A percentile compares a stretch with the other conserved stretches of the same genome.
These are phyloP conservation scores for Brassica cretica DNA, from an alignment of 345 rosid genomes.

Conservation along the genomic window DNA sequence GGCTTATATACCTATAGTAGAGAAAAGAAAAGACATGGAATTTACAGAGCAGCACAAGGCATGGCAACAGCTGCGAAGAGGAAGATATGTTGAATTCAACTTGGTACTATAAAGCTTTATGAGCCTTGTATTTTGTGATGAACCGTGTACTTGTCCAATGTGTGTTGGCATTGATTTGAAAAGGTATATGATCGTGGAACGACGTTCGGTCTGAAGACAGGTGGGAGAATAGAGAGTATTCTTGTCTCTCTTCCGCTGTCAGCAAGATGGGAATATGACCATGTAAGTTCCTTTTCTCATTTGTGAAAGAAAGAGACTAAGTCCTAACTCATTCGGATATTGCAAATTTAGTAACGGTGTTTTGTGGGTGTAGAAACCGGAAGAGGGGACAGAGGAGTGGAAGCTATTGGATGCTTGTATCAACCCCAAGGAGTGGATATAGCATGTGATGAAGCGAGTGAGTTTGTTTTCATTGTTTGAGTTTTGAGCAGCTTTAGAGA, in stretches of 20 bases:
- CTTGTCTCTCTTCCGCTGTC: constrained; percentile 92
- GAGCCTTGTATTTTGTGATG: background rate
- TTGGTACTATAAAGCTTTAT: constrained; percentile 46
- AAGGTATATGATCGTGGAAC: constrained; percentile 98
- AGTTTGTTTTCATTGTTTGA: constrained; percentile 19
- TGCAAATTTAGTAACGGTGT: constrained; percentile 16
- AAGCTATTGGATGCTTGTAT: constrained; percentile 94
- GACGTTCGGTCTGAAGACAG: constrained; percentile 95
- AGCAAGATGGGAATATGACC: constrained; percentile 98
- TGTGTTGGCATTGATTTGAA: constrained; percentile 9
- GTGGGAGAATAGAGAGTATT: constrained; percentile 96
- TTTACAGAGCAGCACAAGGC: constrained; percentile 83
- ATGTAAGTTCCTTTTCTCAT: constrained; percentile 52
- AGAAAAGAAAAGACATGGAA: constrained; percentile 73
- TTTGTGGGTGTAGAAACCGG: constrained; percentile 65
- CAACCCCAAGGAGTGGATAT: constrained; percentile 92
- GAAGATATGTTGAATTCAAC: constrained; percentile 96
- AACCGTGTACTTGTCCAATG: background rate
- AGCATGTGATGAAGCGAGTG: background rate
- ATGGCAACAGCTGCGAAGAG: constrained; percentile 96
- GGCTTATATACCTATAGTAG: constrained; percentile 87
- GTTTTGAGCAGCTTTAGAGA: constrained; percentile 15
- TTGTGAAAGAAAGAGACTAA: background rate
- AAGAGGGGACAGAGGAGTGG: constrained; percentile 98
- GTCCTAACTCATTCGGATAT: background rate